Evolutionary conservation across 148 eudicot species (phyloP).

Genomic region (Rheum nobile): DNA sequence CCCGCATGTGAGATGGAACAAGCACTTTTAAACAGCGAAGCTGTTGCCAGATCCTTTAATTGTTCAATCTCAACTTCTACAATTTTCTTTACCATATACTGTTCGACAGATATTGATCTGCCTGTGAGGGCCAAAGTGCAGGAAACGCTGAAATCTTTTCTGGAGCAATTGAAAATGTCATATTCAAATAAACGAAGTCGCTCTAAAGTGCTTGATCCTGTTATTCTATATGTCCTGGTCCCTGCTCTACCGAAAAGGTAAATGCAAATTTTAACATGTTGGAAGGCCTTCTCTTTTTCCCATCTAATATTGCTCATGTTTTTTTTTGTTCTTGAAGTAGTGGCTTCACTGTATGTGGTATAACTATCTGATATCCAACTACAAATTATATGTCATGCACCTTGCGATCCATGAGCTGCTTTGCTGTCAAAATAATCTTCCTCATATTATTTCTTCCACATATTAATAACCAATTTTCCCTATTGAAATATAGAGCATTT

Average conservation of each 20-base stretch:
- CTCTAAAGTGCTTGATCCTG: slow-evolving; percentile 31
- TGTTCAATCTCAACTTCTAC: slow-evolving; percentile 66
- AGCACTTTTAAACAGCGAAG: slow-evolving; percentile 80
- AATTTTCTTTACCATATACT: slow-evolving; percentile 50
- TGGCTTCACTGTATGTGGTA: background rate
- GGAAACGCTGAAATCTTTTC: slow-evolving; percentile 32
- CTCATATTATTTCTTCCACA: background rate
- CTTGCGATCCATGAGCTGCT: background rate
- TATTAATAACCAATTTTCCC: background rate
- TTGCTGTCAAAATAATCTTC: background rate
- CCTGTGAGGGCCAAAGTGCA: slow-evolving; percentile 33
- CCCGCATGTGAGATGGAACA: slow-evolving; percentile 54
- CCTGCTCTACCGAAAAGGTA: slow-evolving; percentile 94
- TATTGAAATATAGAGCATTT: slow-evolving; percentile 43
- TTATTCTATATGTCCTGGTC: slow-evolving; percentile 61
- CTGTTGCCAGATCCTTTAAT: slow-evolving; percentile 56
- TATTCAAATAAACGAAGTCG: slow-evolving; percentile 21
- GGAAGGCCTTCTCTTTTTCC: background rate
- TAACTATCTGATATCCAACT: background rate
- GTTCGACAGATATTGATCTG: slow-evolving; percentile 32
- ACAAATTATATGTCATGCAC: background rate
- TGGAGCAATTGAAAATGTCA: slow-evolving; percentile 32
- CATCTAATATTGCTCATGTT: background rate
- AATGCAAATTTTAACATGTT: background rate
- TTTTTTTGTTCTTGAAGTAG: background rate